These are phyloP conservation scores for Sugiyamaella valdiviana DNA, from an alignment of 805 yeast species.

Conservation along the genomic window DNA sequence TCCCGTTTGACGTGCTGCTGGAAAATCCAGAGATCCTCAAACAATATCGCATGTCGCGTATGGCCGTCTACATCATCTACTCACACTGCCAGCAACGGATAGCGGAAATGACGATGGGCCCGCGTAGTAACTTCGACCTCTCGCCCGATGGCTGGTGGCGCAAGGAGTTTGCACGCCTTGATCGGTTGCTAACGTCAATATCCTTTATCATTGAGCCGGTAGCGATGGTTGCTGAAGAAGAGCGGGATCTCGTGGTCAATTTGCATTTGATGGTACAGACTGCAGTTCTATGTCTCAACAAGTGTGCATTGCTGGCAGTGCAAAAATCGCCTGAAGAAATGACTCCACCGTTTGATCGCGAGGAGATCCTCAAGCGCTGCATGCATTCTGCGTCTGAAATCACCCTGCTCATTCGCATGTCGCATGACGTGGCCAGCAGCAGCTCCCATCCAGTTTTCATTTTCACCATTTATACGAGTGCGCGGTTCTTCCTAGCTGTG, in stretches of 20 bases:
- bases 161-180: constrained; percentile 13
- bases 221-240: background rate
- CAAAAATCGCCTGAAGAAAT: constrained; percentile 10
- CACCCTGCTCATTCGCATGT: constrained; percentile 20
- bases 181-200: constrained; percentile 12
- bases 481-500: constrained; percentile 12
- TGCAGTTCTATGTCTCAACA: constrained; percentile 14
- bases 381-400: constrained; percentile 21
- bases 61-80: constrained; percentile 7
- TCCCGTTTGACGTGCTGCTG: constrained; percentile 10
- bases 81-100: constrained; percentile 13
- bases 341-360: constrained; percentile 16
- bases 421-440: constrained; percentile 17
- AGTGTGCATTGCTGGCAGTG: constrained; percentile 8
- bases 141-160: constrained; percentile 18
- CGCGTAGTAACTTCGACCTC: constrained; percentile 8
- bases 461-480: constrained; percentile 12
- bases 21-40: constrained; percentile 11
- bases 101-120: constrained; percentile 16
- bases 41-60: constrained; percentile 3
- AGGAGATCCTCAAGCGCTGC: constrained; percentile 18
- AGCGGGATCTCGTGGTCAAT: constrained; percentile 10
- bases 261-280: constrained; percentile 19
- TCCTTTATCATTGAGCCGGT: constrained; percentile 4
- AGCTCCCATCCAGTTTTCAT: constrained; percentile 17